Conservation (phyloP, 441 rosid species). For the Biscutella laevigata region DNA sequence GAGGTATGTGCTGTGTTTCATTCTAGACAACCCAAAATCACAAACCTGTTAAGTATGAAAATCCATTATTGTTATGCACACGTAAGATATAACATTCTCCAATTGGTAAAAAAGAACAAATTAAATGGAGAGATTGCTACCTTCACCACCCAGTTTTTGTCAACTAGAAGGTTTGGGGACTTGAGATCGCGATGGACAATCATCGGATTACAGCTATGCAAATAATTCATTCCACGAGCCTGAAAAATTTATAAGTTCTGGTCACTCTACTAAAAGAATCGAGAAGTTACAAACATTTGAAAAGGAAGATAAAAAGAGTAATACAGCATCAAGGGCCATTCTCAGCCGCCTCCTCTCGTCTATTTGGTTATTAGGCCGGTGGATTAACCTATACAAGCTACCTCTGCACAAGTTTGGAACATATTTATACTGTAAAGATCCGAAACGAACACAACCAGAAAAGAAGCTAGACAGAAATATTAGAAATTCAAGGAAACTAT, state of each 20-base stretch:
- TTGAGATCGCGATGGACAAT: slow-evolving; percentile 91
- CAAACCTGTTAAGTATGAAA: slow-evolving; percentile 66
- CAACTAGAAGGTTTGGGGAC: slow-evolving; percentile 95
- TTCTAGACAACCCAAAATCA: slow-evolving; percentile 83
- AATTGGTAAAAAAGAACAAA: slow-evolving; percentile 13
- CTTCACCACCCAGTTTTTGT: slow-evolving; percentile 95
- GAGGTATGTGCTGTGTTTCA: slow-evolving; percentile 87
- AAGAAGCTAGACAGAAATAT: no score
- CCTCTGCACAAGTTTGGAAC: slow-evolving; percentile 60
- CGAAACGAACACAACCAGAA: not conserved
- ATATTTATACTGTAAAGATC: not conserved
- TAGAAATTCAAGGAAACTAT: not conserved
- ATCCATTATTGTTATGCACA: slow-evolving; percentile 39
- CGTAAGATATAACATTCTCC: not conserved
- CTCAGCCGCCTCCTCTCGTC: slow-evolving; percentile 89
- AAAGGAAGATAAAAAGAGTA: slow-evolving; percentile 20
- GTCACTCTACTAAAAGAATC: not conserved
- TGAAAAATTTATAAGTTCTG: slow-evolving; percentile 24
- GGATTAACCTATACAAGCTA: slow-evolving; percentile 85
- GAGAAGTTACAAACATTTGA: not conserved
- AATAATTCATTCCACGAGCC: slow-evolving; percentile 99
- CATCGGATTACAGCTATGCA: slow-evolving; percentile 77
- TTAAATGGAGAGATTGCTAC: slow-evolving; percentile 27
- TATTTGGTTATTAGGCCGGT: slow-evolving; percentile 83
- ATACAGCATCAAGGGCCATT: slow-evolving; percentile 95